Evolutionary conservation across 495 filamentous ascomycete genomes (phyloP).

Genomic region (Xylaria bambusicola): DNA sequence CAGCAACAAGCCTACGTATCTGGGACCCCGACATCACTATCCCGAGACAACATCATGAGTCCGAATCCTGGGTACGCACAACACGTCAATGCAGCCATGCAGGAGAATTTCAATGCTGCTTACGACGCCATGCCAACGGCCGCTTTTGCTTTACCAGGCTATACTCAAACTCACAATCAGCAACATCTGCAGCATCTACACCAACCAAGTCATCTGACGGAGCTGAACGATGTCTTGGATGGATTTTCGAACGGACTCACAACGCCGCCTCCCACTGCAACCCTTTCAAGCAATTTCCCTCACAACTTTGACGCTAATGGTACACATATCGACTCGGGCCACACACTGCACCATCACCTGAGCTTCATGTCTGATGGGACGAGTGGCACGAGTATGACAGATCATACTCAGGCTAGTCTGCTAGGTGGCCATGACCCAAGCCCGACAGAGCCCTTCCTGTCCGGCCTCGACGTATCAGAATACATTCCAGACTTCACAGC

Average conservation of each 20-base stretch:
- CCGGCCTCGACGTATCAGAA: slow-evolving; percentile 28
- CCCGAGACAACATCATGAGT: slow-evolving; percentile 44
- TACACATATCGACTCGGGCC: slow-evolving; percentile 11
- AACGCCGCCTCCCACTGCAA: slow-evolving; percentile 41
- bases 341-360: slow-evolving; percentile 29
- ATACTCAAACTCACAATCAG: slow-evolving; percentile 14
- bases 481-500: slow-evolving; percentile 22
- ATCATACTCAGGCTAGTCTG: slow-evolving; percentile 11
- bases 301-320: slow-evolving; percentile 24
- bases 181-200: slow-evolving; percentile 22
- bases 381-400: slow-evolving; percentile 9
- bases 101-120: slow-evolving; percentile 45
- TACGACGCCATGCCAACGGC: slow-evolving; percentile 29
- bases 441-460: slow-evolving; percentile 24
- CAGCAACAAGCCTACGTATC: slow-evolving; percentile 44
- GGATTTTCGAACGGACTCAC: slow-evolving; percentile 38
- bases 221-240: slow-evolving; percentile 31
- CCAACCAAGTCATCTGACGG: slow-evolving; percentile 27
- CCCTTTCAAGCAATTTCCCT: slow-evolving; percentile 26
- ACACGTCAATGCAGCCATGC: slow-evolving; percentile 45
- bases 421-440: neutral
- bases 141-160: slow-evolving; percentile 18
- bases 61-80: slow-evolving; percentile 45
- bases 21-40: slow-evolving; percentile 20
- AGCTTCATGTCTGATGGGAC: slow-evolving; percentile 30